Evolutionary conservation across 192 early-diverging fungal genomes (phyloP).

Genomic region (Gamsiella multidivaricata): DNA sequence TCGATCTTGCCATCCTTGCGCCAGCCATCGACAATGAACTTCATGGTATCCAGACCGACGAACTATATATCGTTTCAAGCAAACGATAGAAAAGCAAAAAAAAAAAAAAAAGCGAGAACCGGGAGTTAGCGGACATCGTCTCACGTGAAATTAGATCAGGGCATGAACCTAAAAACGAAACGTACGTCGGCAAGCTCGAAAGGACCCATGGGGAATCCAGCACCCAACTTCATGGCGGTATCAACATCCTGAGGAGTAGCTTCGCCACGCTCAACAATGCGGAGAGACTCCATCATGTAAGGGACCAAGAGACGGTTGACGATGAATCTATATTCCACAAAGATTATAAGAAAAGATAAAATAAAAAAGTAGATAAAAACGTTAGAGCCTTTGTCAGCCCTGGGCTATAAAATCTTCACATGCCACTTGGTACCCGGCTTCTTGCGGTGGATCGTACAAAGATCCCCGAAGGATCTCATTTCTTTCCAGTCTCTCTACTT

Average conservation of each 20-base stretch:
- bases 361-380: not conserved
- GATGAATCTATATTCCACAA: constrained; percentile 70
- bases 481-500: too few species aligned
- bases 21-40: constrained; percentile 97
- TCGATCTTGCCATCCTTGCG: constrained; percentile 84
- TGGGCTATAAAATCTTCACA: constrained; percentile 22
- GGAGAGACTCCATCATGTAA: constrained; percentile 96
- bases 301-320: constrained; percentile 97
- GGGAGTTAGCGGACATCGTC: too few species aligned
- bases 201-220: constrained; percentile 97
- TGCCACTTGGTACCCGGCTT: not conserved
- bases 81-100: constrained; percentile 9
- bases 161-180: constrained; percentile 23
- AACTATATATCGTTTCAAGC: constrained; percentile 57
- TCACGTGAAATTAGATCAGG: too few species aligned
- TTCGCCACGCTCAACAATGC: constrained; percentile 91
- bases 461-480: too few species aligned
- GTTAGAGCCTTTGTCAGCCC: constrained; percentile 3
- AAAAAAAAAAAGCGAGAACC: not conserved
- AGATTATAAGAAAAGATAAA: not conserved
- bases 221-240: constrained; percentile 96
- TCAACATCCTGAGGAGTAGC: constrained; percentile 89
- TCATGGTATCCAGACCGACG: constrained; percentile 95
- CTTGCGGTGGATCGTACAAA: too few species aligned
- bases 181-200: constrained; percentile 82